Base-by-base conservation (phyloP, 305 asterid species). In the Fraxinus dipetala region DNA sequence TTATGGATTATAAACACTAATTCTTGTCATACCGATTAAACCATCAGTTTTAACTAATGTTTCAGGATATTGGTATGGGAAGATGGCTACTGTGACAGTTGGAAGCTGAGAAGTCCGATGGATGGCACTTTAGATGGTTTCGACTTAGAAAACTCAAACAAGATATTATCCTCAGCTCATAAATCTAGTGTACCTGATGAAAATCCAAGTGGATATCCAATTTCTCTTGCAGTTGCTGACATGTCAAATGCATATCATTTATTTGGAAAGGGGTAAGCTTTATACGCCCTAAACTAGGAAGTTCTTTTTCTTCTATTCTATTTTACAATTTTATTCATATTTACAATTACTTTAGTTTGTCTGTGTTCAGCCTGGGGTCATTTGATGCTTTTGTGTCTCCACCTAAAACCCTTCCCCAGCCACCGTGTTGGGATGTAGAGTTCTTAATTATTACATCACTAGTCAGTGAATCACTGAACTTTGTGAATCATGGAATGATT, bases 1-100 rank as follows among this genome's bases (percentile, higher is more conserved):
- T 70, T 79, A n/a, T 36, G 24, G 32, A 67, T 43, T 84, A 7
- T 14, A 67, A 81, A 81, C 74, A 76, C 74, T 34, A 74, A 79
- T 51, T 22, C 31, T 8, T 61, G 11, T 61, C 14, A 61, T 20
- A 61, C 24, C 5, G 0, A 20, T 20, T 20, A 20, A 59, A 40
- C 11, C 14, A 20, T 40, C 73, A 59, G 54, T 26, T 56, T 43
- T 67, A 74, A 82, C 78, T 85, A 76, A 80, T 67, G 18, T 89
- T 85, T 79, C 92, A 95, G 99, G 96, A 84, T 87, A 85, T 87
- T 94, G 92, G 87, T 85, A 48, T 95, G 97, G 97, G 97, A 94
- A 87, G 98, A 95, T 87, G 94, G 98, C 81, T 89, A 87, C 84
- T 90, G 81, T 84, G 87, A 91, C 81, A 79, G 69, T 79, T 83